Evolutionary conservation across 1,139 yeast genomes (phyloP).

Genomic region (Schwanniomyces etchellsii): DNA sequence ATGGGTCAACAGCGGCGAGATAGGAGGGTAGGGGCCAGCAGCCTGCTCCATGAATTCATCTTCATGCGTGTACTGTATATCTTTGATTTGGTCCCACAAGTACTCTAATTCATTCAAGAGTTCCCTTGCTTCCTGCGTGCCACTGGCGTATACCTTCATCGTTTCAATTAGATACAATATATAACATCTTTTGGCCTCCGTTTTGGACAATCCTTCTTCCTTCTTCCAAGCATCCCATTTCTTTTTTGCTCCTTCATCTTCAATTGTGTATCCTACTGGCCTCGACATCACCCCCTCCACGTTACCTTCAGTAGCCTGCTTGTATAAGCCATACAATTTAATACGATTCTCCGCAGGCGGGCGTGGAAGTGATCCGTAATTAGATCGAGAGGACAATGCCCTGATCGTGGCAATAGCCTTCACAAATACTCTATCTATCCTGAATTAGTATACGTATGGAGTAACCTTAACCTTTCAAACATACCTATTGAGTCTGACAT

Average conservation of each 20-base stretch:
- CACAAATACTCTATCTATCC: slow-evolving; percentile 65
- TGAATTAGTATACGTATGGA: slow-evolving; percentile 12
- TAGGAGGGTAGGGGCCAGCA: slow-evolving; percentile 25
- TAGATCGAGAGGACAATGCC: slow-evolving; percentile 63
- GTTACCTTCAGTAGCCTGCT: slow-evolving; percentile 86
- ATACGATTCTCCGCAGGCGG: slow-evolving; percentile 76
- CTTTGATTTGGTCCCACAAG: slow-evolving; percentile 72
- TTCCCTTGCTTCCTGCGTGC: slow-evolving; percentile 64
- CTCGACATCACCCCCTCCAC: slow-evolving; percentile 63
- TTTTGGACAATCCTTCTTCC: slow-evolving; percentile 63
- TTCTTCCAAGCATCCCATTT: slow-evolving; percentile 87
- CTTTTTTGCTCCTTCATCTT: slow-evolving; percentile 62
- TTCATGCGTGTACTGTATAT: slow-evolving; percentile 33
- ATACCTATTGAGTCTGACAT: slow-evolving; percentile 46
- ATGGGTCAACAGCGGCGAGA: slow-evolving; percentile 34
- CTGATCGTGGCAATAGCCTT: slow-evolving; percentile 78
- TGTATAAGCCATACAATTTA: slow-evolving; percentile 72
- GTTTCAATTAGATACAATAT: slow-evolving; percentile 66
- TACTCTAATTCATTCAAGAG: slow-evolving; percentile 61
- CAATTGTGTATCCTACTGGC: slow-evolving; percentile 55
- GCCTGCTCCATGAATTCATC: slow-evolving; percentile 21
- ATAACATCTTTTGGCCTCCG: slow-evolving; percentile 72
- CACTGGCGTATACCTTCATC: slow-evolving; percentile 66
- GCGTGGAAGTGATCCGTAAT: slow-evolving; percentile 66
- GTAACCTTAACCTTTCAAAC: slow-evolving; percentile 10